Conservation (phyloP, 345 rosid genomes). For the Arabis hirsuta region DNA sequence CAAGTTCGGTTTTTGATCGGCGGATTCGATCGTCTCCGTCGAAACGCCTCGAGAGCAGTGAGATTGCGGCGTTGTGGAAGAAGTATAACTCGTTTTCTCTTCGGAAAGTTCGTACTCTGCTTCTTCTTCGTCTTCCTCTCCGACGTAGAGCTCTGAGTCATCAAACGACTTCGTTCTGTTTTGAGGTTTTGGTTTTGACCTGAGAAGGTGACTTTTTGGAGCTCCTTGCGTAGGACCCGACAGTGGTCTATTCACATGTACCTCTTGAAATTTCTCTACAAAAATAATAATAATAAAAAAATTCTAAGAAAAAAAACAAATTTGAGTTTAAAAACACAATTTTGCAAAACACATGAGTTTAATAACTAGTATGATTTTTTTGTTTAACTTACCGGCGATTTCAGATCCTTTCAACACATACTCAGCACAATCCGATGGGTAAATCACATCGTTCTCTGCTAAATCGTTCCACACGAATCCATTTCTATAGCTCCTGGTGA, state of each 20-base stretch:
- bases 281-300: too few species aligned
- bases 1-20: conserved; percentile 34
- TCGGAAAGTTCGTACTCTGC: conserved; percentile 68
- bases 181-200: conserved; percentile 50
- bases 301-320: not conserved
- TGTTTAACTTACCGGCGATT: conserved; percentile 53
- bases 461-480: conserved; percentile 98
- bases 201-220: conserved; percentile 45
- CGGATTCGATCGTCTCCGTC: conserved; percentile 61
- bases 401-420: conserved; percentile 96
- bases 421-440: conserved; percentile 79
- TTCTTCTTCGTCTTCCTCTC: conserved; percentile 50
- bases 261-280: conserved; percentile 52
- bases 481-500: conserved; percentile 77
- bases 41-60: conserved; percentile 82
- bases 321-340: not conserved
- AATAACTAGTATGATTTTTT: not conserved
- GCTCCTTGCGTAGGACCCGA: conserved; percentile 45
- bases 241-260: conserved; percentile 35
- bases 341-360: not conserved
- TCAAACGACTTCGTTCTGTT: conserved; percentile 43
- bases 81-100: conserved; percentile 75
- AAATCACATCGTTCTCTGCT: conserved; percentile 72
- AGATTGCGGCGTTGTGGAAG: conserved; percentile 87
- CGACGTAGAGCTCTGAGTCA: conserved; percentile 26